These are phyloP conservation scores for Hermanozyma aechmeae DNA, from an alignment of 805 yeast genomes.

Conservation along the genomic window DNA sequence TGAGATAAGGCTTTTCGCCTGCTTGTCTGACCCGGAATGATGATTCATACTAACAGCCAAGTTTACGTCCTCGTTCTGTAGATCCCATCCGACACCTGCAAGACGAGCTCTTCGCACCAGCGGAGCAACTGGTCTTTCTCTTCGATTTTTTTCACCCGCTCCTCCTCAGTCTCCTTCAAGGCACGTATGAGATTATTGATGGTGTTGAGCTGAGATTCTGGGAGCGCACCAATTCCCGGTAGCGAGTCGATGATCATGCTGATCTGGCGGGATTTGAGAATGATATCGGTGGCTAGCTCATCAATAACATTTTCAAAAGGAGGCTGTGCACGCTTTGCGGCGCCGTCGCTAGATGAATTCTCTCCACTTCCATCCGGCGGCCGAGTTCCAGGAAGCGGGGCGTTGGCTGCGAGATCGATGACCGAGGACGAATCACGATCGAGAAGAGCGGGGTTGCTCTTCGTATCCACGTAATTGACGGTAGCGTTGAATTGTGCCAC, in stretches of 20 bases:
- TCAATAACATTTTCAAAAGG: constrained; percentile 41
- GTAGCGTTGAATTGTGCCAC: constrained; percentile 76
- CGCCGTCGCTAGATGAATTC: constrained; percentile 14
- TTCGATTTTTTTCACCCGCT: constrained; percentile 45
- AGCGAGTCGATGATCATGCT: constrained; percentile 76
- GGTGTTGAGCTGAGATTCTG: constrained; percentile 57
- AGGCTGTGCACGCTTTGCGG: constrained; percentile 7
- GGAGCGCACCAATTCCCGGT: constrained; percentile 88
- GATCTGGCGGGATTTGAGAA: constrained; percentile 79
- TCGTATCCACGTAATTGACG: constrained; percentile 50
- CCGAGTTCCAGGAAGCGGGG: constrained; percentile 38
- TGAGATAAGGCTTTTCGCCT: not conserved
- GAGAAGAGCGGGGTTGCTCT: constrained; percentile 27
- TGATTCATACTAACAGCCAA: constrained; percentile 1
- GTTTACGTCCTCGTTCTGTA: constrained; percentile 27
- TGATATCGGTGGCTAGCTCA: constrained; percentile 79
- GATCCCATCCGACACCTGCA: constrained; percentile 48
- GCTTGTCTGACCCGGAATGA: not conserved
- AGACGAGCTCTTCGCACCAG: constrained; percentile 59
- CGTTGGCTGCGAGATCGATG: constrained; percentile 52
- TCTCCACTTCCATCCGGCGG: no score
- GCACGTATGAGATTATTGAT: constrained; percentile 57
- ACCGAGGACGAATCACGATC: constrained; percentile 59
- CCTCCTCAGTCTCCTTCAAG: constrained; percentile 48
- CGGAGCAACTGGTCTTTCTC: constrained; percentile 55